A percentile compares a stretch with the other conserved stretches of the same genome.
Evolutionary conservation across 202 grass and related monocot genomes (phyloP).

Genomic region (Eragrostis tef): DNA sequence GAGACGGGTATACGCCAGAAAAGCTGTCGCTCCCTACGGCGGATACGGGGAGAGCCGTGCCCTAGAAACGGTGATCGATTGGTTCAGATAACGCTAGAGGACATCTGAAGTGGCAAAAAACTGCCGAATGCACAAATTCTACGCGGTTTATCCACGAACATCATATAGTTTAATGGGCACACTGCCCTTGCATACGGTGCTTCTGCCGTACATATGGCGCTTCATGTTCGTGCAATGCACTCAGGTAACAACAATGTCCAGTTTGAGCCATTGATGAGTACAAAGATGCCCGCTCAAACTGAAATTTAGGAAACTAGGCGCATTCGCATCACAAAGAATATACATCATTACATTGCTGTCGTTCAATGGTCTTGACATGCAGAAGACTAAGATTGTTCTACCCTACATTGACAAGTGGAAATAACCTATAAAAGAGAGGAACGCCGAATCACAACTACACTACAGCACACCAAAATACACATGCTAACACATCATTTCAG

Average conservation of each 20-base stretch:
- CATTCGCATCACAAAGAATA: constrained; percentile 58
- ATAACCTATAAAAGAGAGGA: constrained; percentile 38
- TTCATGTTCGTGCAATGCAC: neutral
- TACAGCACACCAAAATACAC: constrained; percentile 61
- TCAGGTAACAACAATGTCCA: neutral
- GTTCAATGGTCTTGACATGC: constrained; percentile 44
- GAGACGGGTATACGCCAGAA: too few relatives aligned
- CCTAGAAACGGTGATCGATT: too few relatives aligned
- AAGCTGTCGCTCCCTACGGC: too few relatives aligned
- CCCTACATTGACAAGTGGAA: constrained; percentile 33
- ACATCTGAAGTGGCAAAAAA: too few relatives aligned
- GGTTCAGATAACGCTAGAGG: too few relatives aligned
- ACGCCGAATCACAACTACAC: constrained; percentile 42
- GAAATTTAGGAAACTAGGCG: constrained; percentile 22
- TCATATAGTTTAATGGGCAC: too few relatives aligned
- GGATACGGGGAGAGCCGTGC: too few relatives aligned
- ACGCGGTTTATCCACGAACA: too few relatives aligned
- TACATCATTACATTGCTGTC: constrained; percentile 60
- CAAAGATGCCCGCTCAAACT: neutral
- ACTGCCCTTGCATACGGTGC: too few relatives aligned
- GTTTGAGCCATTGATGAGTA: neutral
- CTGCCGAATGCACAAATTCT: too few relatives aligned
- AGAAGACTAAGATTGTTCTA: constrained; percentile 38
- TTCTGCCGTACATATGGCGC: too few relatives aligned
- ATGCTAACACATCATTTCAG: constrained; percentile 41